These are phyloP conservation scores for Lentithecium fluviatile DNA, from an alignment of 495 filamentous ascomycete species.

Conservation along the genomic window DNA sequence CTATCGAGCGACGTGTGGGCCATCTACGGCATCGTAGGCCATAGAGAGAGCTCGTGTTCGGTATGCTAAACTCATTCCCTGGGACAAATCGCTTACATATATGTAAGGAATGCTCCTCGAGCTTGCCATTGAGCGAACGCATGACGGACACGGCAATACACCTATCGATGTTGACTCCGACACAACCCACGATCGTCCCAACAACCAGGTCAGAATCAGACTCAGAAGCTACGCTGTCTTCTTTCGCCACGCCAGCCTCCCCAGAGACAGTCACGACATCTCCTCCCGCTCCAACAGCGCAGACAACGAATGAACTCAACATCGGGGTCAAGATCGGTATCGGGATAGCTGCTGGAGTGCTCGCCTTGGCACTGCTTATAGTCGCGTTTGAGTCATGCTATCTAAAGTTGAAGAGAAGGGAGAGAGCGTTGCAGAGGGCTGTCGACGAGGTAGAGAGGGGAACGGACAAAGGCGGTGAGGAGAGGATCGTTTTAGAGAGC, in stretches of 20 bases:
- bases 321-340: slow-evolving; percentile 5
- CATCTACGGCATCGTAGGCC: slow-evolving; percentile 4
- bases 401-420: slow-evolving; percentile 1
- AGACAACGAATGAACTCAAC: neutral
- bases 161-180: too few relatives aligned
- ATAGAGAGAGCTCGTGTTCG: neutral
- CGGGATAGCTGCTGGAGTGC: neutral
- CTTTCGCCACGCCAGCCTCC: neutral
- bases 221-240: too few relatives aligned
- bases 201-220: too few relatives aligned
- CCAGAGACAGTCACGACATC: neutral
- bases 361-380: neutral
- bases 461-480: slow-evolving; percentile 2
- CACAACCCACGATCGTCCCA: too few relatives aligned
- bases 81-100: neutral
- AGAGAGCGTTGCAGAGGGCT: slow-evolving; percentile 3
- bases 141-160: too few relatives aligned
- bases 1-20: slow-evolving; percentile 6
- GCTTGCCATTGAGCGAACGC: neutral
- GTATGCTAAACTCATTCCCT: neutral
- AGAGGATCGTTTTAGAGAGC: slow-evolving; percentile 15
- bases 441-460: slow-evolving; percentile 6
- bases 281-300: slow-evolving; percentile 1
- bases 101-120: neutral
- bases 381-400: neutral